Percentiles rank a stretch among this genome's conserved stretches.
Conservation (phyloP, 73 alveolate genomes). For the Chromera velia region DNA sequence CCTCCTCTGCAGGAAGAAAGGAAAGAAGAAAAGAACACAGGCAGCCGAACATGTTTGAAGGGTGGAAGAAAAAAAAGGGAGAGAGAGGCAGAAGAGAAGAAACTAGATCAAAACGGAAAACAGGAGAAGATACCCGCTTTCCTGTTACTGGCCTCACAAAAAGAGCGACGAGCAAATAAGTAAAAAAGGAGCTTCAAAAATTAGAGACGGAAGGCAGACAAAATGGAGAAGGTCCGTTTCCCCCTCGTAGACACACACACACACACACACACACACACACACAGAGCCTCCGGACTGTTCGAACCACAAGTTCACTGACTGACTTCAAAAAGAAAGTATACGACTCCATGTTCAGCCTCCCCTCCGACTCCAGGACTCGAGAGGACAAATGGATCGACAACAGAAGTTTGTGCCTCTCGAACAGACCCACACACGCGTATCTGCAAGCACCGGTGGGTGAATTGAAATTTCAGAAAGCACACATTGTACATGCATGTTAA, state of each 20-base stretch:
- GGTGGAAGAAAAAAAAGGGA: background rate
- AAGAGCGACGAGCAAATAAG: no score
- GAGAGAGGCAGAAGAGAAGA: background rate
- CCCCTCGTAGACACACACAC: no score
- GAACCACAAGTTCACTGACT: no score
- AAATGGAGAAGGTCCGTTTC: constrained; percentile 11
- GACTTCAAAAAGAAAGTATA: constrained; percentile 91
- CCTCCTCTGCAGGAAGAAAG: constrained; percentile 81
- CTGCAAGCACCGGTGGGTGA: no score
- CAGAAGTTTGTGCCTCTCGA: constrained; percentile 95
- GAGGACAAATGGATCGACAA: constrained; percentile 92
- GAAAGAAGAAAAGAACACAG: constrained; percentile 22
- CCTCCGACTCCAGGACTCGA: constrained; percentile 71
- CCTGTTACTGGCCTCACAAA: no score
- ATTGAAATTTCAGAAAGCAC: no score
- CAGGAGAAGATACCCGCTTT: no score
- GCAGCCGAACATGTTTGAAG: background rate
- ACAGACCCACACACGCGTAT: constrained; percentile 94
- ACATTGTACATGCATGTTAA: no score
- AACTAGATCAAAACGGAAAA: background rate
- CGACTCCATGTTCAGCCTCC: constrained; percentile 78
- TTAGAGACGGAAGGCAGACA: no score
- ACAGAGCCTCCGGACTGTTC: no score
- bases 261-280: no score
- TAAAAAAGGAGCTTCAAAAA: no score